phyloP scores from a whole-genome alignment of 768 basidiomycete species.

The Tricholoma sp. region DNA sequence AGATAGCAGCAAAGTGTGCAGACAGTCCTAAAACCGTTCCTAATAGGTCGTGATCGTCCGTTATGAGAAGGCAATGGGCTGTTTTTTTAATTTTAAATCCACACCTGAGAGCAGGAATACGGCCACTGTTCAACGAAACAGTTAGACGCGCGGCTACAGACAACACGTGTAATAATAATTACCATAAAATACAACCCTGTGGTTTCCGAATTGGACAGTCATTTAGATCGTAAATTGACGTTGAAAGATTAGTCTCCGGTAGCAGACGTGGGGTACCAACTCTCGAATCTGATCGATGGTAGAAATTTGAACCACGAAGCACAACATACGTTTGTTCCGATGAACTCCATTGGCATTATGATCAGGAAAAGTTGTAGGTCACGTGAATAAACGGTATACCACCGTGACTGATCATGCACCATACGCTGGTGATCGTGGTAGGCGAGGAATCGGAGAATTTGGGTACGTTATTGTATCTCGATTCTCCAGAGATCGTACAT shows the following conservation, averaged over 20 bases:
- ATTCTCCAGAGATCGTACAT: too few relatives aligned
- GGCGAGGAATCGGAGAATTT: too few relatives aligned
- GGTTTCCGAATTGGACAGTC: slow-evolving; percentile 58
- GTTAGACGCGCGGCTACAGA: slow-evolving; percentile 6
- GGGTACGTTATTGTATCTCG: too few relatives aligned
- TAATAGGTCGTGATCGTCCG: slow-evolving; percentile 13
- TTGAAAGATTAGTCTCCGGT: not conserved
- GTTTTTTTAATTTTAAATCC: too few relatives aligned
- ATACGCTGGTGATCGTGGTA: too few relatives aligned
- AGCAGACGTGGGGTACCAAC: too few relatives aligned
- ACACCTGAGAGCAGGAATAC: slow-evolving; percentile 42
- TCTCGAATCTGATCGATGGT: not conserved
- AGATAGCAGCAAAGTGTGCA: slow-evolving; percentile 60
- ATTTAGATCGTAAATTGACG: slow-evolving; percentile 28
- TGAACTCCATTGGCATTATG: too few relatives aligned
- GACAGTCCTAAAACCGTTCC: slow-evolving; percentile 62
- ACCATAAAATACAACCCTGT: slow-evolving; percentile 50
- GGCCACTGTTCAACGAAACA: slow-evolving; percentile 26
- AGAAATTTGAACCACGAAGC: too few relatives aligned
- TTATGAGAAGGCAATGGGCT: not conserved
- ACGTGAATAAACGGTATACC: too few relatives aligned
- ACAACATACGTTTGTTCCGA: too few relatives aligned
- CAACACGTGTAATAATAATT: slow-evolving; percentile 18
- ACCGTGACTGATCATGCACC: too few relatives aligned
- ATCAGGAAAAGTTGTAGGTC: too few relatives aligned